Evolutionary conservation across 495 filamentous ascomycete species (phyloP).

Genomic region (Terfezia boudieri): DNA sequence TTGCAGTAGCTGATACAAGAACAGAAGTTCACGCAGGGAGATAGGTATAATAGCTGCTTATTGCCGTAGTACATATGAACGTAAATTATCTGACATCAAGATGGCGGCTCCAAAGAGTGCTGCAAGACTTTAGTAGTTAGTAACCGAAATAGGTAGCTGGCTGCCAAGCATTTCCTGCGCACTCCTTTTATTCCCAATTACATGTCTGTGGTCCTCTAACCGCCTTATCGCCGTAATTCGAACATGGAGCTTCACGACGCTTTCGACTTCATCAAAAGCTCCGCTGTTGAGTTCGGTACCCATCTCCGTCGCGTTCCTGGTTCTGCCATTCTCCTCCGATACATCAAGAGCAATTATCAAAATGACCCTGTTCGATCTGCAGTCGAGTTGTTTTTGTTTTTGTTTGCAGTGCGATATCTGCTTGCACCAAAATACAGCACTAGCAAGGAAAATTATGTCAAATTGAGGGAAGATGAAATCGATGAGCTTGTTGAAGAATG

Average conservation of each 20-base stretch:
- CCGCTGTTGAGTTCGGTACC: constrained; percentile 39
- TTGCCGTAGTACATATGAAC: too few species aligned
- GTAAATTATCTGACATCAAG: too few species aligned
- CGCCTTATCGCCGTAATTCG: too few species aligned
- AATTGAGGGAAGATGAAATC: constrained; percentile 75
- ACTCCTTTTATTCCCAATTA: too few species aligned
- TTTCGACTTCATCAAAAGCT: constrained; percentile 43
- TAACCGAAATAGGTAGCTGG: too few species aligned
- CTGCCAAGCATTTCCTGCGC: too few species aligned
- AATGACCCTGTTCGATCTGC: constrained; percentile 85
- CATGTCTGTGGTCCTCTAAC: too few species aligned
- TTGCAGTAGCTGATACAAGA: too few species aligned
- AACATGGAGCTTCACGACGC: constrained; percentile 67
- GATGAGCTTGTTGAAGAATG: constrained; percentile 95
- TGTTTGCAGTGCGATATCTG: constrained; percentile 88
- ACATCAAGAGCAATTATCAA: constrained; percentile 91
- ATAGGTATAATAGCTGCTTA: too few species aligned
- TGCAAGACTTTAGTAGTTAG: too few species aligned
- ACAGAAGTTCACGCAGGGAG: too few species aligned
- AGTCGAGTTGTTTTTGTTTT: constrained; percentile 80
- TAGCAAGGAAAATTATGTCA: constrained; percentile 62
- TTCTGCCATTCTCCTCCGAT: constrained; percentile 80
- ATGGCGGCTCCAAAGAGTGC: too few species aligned
- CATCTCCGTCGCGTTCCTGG: constrained; percentile 78
- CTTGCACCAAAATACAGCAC: constrained; percentile 79